Evolutionary conservation across 768 basidiomycete genomes (phyloP), one percentile per base, ranked within the genome.

Genomic region (Mycena metata): DNA sequence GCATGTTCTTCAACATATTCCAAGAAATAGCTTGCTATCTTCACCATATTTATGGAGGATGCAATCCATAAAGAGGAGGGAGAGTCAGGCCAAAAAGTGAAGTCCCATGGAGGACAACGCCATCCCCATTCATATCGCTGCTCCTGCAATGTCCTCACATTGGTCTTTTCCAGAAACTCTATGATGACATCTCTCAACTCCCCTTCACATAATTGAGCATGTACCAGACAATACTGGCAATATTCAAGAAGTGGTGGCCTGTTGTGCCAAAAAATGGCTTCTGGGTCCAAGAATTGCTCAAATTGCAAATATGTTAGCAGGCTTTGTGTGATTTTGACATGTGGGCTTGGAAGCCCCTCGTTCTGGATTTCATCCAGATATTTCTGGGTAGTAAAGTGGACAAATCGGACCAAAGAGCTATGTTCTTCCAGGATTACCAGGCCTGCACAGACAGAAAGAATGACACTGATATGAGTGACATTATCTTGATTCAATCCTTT

Each of bases 11-110:
- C n/a, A n/a, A n/a, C n/a, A n/a, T n/a, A n/a, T n/a, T n/a, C n/a
- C n/a, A n/a, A n/a, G n/a, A n/a, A n/a, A 23, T 24, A 16, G 6
- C 15, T 41, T 15, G 39, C 23, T 24, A 24, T 59, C 9, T 50
- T 8, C 4, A 16, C 7, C 1, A 60, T 23, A 30, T 60, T 60
- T 24, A 39, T 15, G 0, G 42, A 39, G 41, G 51, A 24, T 0
- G 61, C 50, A 52, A 54, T 5, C 61, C 61, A 63, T 15, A 63
- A 30, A 26, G 41, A 19, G 6, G 50, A 36, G 11, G 30, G 15
- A n/a, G 19, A 5, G 16, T 17, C 3, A 39, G 50, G 35, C 61
- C 47, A 63, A 43, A 43, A 1, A 8, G 23, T 35, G 2, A 46
- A 17, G 15, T n/a, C n/a, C 61, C 61, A 63, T 15, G 51, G 51